A percentile compares a stretch with the other conserved stretches of the same genome.
phyloP scores from a whole-genome alignment of 2,329 filamentous ascomycete genomes.

The Fusarium fujikuroi region DNA sequence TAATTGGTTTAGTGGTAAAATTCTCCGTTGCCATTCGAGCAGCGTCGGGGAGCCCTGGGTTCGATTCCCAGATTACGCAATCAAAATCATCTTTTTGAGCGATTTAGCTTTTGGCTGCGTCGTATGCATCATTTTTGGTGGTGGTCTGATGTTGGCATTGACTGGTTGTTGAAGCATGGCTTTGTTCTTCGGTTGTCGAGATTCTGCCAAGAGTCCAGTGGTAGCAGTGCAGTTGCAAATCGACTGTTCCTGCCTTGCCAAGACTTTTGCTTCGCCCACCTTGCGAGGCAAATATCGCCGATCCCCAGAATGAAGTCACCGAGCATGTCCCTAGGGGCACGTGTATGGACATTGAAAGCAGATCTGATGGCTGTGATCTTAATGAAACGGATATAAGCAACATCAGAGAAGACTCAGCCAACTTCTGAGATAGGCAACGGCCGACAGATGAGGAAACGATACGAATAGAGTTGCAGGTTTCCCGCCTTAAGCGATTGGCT shows the following conservation, averaged over 20 bases:
- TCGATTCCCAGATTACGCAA: conserved; percentile 29
- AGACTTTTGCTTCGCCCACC: background rate
- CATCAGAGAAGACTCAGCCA: background rate
- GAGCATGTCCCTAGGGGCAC: background rate
- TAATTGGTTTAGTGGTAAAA: conserved; percentile 30
- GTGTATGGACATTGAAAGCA: background rate
- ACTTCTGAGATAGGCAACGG: background rate
- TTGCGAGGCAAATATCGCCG: background rate
- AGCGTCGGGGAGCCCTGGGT: conserved; percentile 23
- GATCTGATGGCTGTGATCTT: background rate
- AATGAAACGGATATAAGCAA: background rate
- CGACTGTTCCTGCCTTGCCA: background rate
- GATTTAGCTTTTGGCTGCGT: background rate
- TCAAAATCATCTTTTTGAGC: accelerated
- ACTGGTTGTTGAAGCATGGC: background rate
- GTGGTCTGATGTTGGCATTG: background rate
- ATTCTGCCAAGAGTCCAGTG: background rate
- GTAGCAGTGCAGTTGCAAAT: background rate
- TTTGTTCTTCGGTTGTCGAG: background rate
- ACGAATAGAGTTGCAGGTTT: conserved; percentile 8
- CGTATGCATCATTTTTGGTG: background rate
- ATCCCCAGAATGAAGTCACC: conserved; percentile 5
- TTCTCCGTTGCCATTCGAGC: conserved; percentile 26
- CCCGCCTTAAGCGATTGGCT: conserved; percentile 9
- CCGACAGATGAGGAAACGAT: background rate